Evolutionary conservation across 2,329 filamentous ascomycete species (phyloP).

Genomic region (Verticillium isaacii): DNA sequence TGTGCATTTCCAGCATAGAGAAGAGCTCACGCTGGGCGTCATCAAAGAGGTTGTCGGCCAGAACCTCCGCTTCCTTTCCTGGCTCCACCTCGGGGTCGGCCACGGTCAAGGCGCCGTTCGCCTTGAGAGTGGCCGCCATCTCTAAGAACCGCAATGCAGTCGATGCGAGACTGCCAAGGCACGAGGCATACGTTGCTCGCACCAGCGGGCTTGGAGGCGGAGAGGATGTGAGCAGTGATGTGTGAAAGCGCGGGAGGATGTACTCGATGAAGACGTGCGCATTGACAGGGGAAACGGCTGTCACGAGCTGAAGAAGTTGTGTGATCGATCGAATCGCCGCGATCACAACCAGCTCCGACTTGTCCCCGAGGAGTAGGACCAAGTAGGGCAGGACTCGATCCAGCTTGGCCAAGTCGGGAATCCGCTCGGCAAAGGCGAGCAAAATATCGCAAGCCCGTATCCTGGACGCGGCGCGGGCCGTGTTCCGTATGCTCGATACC

Average conservation of each 20-base stretch:
- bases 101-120: constrained; percentile 74
- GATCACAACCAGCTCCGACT: constrained; percentile 77
- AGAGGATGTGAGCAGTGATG: constrained; percentile 40
- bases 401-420: constrained; percentile 93
- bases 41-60: constrained; percentile 82
- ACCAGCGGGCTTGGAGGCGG: constrained; percentile 63
- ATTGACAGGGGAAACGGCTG: constrained; percentile 76
- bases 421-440: constrained; percentile 81
- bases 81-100: constrained; percentile 77
- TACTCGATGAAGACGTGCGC: constrained; percentile 67
- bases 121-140: constrained; percentile 81
- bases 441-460: constrained; percentile 87
- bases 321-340: constrained; percentile 82
- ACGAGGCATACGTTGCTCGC: constrained; percentile 88
- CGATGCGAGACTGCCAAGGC: constrained; percentile 80
- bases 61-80: constrained; percentile 59
- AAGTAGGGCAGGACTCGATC: constrained; percentile 91
- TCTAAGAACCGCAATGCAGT: constrained; percentile 84
- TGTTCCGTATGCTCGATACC: constrained; percentile 83
- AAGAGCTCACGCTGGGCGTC: constrained; percentile 79
- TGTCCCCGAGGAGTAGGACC: constrained; percentile 76
- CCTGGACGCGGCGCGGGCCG: constrained; percentile 80
- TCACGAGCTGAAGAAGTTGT: constrained; percentile 81
- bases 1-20: constrained; percentile 79
- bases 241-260: constrained; percentile 59